Percentiles rank a stretch among this genome's conserved stretches.
Evolutionary conservation across 306 rosid genomes (phyloP).

Genomic region (Begonia peltatifolia): DNA sequence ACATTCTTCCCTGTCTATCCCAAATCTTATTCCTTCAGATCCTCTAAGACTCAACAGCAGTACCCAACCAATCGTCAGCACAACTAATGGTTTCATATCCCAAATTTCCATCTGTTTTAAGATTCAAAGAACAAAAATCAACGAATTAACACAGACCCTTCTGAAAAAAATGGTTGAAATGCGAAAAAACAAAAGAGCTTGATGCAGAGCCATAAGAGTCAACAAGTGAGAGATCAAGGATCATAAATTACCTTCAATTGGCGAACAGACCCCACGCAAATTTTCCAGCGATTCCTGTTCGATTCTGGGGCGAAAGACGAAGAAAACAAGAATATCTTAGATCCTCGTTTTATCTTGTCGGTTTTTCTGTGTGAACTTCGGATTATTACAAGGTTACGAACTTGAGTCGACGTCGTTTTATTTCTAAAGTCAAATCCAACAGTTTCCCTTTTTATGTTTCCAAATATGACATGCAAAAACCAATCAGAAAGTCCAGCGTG

Average conservation of each 20-base stretch:
- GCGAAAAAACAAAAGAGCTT: too few species aligned
- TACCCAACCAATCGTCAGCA: slow-evolving; percentile 17
- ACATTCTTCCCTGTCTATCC: slow-evolving; percentile 74
- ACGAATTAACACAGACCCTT: slow-evolving; percentile 17
- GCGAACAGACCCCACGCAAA: not conserved
- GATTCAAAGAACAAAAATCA: not conserved
- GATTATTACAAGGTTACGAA: not conserved
- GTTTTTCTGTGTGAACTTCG: not conserved
- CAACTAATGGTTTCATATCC: slow-evolving; percentile 21
- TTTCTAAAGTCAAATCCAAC: not conserved
- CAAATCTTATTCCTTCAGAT: slow-evolving; percentile 61
- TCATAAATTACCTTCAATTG: not conserved
- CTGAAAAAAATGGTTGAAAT: slow-evolving; percentile 3
- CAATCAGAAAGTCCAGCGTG: not conserved
- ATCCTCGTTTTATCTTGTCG: not conserved
- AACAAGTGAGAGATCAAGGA: not conserved
- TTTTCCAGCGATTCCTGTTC: not conserved
- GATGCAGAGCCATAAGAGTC: not conserved
- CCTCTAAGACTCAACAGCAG: slow-evolving; percentile 19
- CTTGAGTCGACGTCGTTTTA: not conserved
- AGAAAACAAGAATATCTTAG: not conserved
- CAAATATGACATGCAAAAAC: not conserved
- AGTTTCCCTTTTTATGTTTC: too few species aligned
- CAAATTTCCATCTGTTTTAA: slow-evolving; percentile 8
- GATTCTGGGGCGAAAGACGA: not conserved